Evolutionary conservation across 495 filamentous ascomycete genomes (phyloP), one percentile per base, ranked within the genome.

Genomic region (Tetracladium marchalianum): DNA sequence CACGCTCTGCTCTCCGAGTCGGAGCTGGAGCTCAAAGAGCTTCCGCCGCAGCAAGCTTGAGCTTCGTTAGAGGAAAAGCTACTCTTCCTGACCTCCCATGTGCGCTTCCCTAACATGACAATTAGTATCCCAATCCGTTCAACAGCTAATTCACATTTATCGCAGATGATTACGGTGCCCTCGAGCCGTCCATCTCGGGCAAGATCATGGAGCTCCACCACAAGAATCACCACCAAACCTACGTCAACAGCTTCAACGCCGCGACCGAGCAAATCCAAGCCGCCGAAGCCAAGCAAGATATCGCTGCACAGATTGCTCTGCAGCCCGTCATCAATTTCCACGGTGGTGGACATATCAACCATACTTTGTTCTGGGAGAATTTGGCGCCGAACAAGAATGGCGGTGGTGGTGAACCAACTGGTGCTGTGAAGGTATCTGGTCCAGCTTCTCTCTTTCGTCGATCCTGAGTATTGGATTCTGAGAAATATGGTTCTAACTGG

Each of bases 161-260:
- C 18, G 5, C 37, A 89, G 84, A 90, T 61, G 86, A 90, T 69
- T 92, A 87, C 67, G 80, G 80, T 51, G 92, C 88, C 18, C 87
- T 98, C 59, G 92, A 98, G 66, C 92, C 92, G 53, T 67, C 85
- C 63, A 93, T 98, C 70, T 90, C 84, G 35, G 90, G 87, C 69
- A 82, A 88, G 75, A 98, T 98, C 71, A 98, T 98, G 92, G 90
- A 98, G 76, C 73, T 88, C 7, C 84, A 88, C 67, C 78, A 88
- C 75, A 72, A 69, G 58, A 84, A 81, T 58, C 84, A 88, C 69
- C 84, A 88, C 69, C 70, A 84, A 56, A 84, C 83, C 49, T 88
- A 88, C 64, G 84, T 88, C 46, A 86, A 73, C 62, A 76, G 76
- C 36, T 75, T 81, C 60, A 88, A 88, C 66, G 66, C 68, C 34